A percentile compares a stretch with the other conserved stretches of the same genome.
Evolutionary conservation across 768 basidiomycete species (phyloP).

Genomic region (Kwoniella bestiolae): DNA sequence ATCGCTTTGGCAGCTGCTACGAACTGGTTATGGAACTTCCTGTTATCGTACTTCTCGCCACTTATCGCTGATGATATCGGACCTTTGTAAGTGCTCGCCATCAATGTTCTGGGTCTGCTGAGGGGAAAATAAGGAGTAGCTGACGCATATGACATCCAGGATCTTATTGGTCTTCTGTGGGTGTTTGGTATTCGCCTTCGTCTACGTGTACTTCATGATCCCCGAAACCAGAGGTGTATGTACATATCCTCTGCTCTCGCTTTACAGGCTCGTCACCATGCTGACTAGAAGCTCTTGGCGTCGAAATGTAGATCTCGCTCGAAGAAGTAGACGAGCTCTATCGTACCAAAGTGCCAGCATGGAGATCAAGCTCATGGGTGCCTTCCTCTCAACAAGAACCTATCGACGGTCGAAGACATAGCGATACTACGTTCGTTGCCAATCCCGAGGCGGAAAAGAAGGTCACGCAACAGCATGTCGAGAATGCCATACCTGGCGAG

Average conservation of each 20-base stretch:
- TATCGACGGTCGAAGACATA: conserved; percentile 10
- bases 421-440: conserved; percentile 4
- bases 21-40: conserved; percentile 59
- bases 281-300: neutral
- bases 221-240: conserved; percentile 65
- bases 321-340: conserved; percentile 63
- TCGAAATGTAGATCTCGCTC: conserved; percentile 56
- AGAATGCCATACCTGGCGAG: conserved; percentile 7
- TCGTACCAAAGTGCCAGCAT: conserved; percentile 68
- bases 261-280: neutral
- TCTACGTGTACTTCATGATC: conserved; percentile 72
- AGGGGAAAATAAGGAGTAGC: neutral
- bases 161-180: conserved; percentile 78
- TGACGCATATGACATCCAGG: neutral
- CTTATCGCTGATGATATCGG: conserved; percentile 31
- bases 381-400: conserved; percentile 53
- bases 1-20: conserved; percentile 70
- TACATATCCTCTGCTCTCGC: neutral
- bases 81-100: conserved; percentile 21
- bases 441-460: conserved; percentile 11
- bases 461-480: conserved; percentile 12
- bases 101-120: neutral
- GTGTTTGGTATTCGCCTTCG: conserved; percentile 69
- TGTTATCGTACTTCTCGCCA: conserved; percentile 29
- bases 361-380: conserved; percentile 68